Evolutionary conservation across 441 rosid species (phyloP), one percentile per base, ranked within the genome.

Genomic region (Corymbia calophylla): DNA sequence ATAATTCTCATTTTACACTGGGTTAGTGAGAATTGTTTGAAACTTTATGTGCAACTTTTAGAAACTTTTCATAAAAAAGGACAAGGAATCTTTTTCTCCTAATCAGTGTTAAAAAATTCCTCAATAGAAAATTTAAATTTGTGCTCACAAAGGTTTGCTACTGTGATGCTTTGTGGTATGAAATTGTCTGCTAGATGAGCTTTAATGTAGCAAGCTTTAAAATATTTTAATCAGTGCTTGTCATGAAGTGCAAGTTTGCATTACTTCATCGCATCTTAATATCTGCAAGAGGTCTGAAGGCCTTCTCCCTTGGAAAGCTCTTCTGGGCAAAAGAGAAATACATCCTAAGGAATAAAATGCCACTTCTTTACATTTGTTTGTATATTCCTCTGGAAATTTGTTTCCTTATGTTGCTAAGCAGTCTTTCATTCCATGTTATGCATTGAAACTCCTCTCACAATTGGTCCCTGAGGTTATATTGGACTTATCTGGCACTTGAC

Each of bases 391-490:
- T 77, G 84, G 51, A 47, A 44, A 39, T 77, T 44, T 44, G 51
- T 77, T 77, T 77, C 84, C n/a, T 44, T 23, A 44, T 44, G n/a
- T 77, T 44, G 84, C n/a, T 77, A 15, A 77, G 84, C 51, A 23
- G 48, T 23, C 84, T 44, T 77, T 44, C 51, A 7, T 77, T 44
- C 17, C 51, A 77, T 23, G n/a, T 44, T 23, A 23, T 44, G 6
- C 9, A 11, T 44, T 77, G 49, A 77, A 77, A 44, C 49, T 44
- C 51, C 51, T 77, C 9, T 44, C 51, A 77, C n/a, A 12, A 73
- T 87, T 31, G 87, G 29, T 62, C 51, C 29, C 51, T 91, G 87
- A 91, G 87, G 87, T 80, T 91, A 90, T 89, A 51, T 88, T 90
- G 87, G 88, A 87, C 32, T 85, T 64, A 39, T 92, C 88, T 92